Base-by-base conservation (phyloP, 768 basidiomycete species). In the Krasilnikovozyma curviuscula region DNA sequence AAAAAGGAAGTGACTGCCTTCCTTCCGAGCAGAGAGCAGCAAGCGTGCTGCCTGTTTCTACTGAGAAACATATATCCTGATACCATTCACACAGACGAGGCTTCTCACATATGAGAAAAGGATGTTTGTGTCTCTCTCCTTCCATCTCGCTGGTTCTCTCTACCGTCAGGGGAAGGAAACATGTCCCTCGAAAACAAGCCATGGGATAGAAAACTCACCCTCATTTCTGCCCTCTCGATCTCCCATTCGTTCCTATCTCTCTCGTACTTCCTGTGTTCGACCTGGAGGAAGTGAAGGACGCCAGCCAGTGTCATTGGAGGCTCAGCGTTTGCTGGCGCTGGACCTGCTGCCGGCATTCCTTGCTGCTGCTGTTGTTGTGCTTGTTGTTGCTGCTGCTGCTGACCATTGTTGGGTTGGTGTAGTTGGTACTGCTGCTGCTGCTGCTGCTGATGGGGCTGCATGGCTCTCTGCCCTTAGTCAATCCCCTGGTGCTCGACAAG, bases 191-290 rank as follows among this genome's bases (percentile, higher is more conserved):
- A n/a, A n/a, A n/a, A n/a, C n/a, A n/a, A n/a, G n/a, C n/a, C n/a
- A n/a, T n/a, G n/a, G 40, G 23, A 19, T 25, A 3, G 5, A 13
- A n/a, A 35, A 76, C 83, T 59, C 55, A 88, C 86, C 73, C 91
- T 74, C 89, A 97, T 95, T 67, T 97, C 93, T 28, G 93, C 93
- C 57, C 93, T 73, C 67, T 97, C 93, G 59, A 98, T 98, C 71
- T 98, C 93, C 91, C 91, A 98, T 68, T 98, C 93, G 63, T 98
- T 98, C 60, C 91, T 74, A 69, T 98, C 93, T 64, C 89, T 79
- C 66, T 97, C 93, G 61, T 93, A 97, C 13, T 48, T 73, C 54
- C 93, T 73, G 85, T 89, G 95, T 70, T 98, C 93, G 19, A 84
- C 85, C 69, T 98, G 93, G 44, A 97, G 73, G 65, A 85, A 98